Evolutionary conservation across 148 eudicot genomes (phyloP).

Genomic region (Heliamphora exappendiculata): DNA sequence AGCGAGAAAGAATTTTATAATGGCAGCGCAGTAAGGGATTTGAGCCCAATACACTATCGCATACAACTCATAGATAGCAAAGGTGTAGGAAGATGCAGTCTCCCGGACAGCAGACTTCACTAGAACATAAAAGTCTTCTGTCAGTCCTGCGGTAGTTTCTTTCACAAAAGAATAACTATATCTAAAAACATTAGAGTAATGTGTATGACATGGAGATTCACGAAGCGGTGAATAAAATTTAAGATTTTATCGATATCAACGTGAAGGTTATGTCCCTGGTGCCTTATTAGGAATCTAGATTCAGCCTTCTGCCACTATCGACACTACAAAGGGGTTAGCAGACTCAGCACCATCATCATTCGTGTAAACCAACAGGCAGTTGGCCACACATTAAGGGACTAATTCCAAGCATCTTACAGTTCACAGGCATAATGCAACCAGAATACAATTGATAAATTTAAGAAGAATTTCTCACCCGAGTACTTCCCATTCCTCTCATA

Average conservation of each 20-base stretch:
- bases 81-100: background rate
- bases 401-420: background rate
- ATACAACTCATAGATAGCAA: background rate
- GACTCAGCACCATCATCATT: background rate
- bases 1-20: background rate
- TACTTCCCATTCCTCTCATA: constrained; percentile 87
- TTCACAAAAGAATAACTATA: background rate
- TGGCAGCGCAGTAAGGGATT: background rate
- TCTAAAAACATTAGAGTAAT: background rate
- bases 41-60: background rate
- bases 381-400: background rate
- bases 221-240: background rate
- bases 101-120: background rate
- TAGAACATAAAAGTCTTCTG: background rate
- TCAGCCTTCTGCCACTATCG: background rate
- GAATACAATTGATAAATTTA: background rate
- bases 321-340: background rate
- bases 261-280: background rate
- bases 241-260: background rate
- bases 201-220: background rate
- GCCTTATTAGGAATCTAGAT: constrained; percentile 4
- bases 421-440: constrained; percentile 2
- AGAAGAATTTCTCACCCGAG: constrained; percentile 52
- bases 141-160: background rate
- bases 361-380: background rate